Conservation (phyloP, 345 rosid species). For the Citrus medica region DNA sequence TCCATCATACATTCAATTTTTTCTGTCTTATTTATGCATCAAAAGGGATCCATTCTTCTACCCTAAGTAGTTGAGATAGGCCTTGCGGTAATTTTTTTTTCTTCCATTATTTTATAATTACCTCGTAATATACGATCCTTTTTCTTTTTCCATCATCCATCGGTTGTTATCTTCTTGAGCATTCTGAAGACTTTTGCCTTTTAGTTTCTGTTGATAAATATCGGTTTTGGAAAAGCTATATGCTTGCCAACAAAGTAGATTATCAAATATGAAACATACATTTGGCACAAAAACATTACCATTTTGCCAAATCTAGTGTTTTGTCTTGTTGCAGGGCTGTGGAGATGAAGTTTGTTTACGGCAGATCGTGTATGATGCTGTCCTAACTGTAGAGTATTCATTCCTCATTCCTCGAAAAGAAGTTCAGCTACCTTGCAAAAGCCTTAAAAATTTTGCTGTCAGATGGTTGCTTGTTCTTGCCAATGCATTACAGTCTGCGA, state of each 20-base stretch:
- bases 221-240: not conserved
- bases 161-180: not conserved
- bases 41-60: constrained; percentile 1
- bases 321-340: constrained; percentile 40
- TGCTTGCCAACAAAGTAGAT: not conserved
- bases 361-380: constrained; percentile 46
- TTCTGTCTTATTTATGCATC: not conserved
- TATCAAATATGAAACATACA: not conserved
- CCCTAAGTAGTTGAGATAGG: not conserved
- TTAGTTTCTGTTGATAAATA: not conserved
- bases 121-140: too few relatives aligned
- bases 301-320: not conserved
- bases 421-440: constrained; percentile 22
- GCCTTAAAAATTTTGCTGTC: constrained; percentile 50
- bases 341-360: constrained; percentile 47
- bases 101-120: too few relatives aligned
- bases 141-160: not conserved
- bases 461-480: constrained; percentile 55
- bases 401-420: constrained; percentile 42
- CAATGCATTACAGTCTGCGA: constrained; percentile 36
- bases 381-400: constrained; percentile 40
- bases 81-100: not conserved
- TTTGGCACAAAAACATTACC: not conserved
- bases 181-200: not conserved
- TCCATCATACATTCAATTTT: not conserved